Conservation (phyloP, 192 early-diverging fungal species). For the Linnemannia zychae region DNA sequence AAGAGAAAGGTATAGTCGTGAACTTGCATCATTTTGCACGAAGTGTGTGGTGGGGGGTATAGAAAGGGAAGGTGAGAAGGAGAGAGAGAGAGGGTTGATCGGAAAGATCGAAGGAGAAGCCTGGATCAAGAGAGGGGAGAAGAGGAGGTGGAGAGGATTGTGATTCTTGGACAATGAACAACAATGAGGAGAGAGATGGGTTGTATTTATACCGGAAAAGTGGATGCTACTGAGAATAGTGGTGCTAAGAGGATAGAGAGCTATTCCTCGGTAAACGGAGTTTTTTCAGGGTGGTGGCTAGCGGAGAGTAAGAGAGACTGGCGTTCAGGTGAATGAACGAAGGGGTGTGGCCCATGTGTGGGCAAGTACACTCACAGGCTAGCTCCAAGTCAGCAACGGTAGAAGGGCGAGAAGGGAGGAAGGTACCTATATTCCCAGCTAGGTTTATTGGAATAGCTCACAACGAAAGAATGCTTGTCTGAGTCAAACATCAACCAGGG, state of each 20-base stretch:
- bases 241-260: background rate
- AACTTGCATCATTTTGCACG: conserved; percentile 20
- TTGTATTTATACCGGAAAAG: background rate
- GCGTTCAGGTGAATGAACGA: background rate
- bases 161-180: background rate
- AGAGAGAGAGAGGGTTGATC: background rate
- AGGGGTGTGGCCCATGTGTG: background rate
- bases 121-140: background rate
- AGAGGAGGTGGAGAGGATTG: background rate
- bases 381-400: background rate
- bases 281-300: background rate
- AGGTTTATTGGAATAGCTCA: background rate
- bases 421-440: background rate
- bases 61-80: background rate
- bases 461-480: background rate
- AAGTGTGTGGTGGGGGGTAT: background rate
- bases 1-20: conserved; percentile 76
- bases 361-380: too few species aligned
- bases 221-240: too few species aligned
- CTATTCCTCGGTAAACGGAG: background rate
- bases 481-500: background rate
- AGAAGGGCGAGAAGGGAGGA: background rate
- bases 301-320: background rate
- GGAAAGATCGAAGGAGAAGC: background rate
- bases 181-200: background rate